Evolutionary conservation across 345 rosid genomes (phyloP).

Genomic region (Durio zibethinus): DNA sequence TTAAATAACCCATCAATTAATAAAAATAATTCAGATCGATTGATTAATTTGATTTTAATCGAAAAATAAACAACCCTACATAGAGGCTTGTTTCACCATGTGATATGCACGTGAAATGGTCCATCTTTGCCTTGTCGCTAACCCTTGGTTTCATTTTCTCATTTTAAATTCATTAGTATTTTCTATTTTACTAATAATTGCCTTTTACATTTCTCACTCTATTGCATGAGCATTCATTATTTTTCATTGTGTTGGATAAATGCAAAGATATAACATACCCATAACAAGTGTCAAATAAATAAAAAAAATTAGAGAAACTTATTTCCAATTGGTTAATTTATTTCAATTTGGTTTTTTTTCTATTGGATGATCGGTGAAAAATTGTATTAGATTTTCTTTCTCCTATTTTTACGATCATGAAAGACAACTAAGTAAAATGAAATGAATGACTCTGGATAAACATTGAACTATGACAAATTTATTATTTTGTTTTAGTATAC

Average conservation of each 20-base stretch:
- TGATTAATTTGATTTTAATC: too few species aligned
- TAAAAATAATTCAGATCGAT: too few species aligned
- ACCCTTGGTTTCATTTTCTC: neutral
- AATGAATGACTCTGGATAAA: neutral
- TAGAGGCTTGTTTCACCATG: neutral
- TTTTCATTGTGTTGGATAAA: neutral
- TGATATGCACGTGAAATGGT: slow-evolving; percentile 21
- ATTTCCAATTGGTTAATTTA: too few species aligned
- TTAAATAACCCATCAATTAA: too few species aligned
- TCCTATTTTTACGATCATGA: neutral
- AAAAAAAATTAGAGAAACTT: too few species aligned
- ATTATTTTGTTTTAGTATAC: neutral
- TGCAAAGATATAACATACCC: neutral
- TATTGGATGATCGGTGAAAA: too few species aligned
- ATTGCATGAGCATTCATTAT: neutral
- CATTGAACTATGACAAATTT: neutral
- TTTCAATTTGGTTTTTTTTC: neutral
- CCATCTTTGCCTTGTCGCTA: neutral
- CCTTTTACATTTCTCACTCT: neutral
- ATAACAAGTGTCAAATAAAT: too few species aligned
- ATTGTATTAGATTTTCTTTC: too few species aligned
- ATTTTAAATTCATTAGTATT: neutral
- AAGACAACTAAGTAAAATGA: neutral
- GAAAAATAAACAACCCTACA: too few species aligned
- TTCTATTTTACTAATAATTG: neutral